Conservation (phyloP, 2,329 filamentous ascomycete genomes). For the Colletotrichum godetiae region DNA sequence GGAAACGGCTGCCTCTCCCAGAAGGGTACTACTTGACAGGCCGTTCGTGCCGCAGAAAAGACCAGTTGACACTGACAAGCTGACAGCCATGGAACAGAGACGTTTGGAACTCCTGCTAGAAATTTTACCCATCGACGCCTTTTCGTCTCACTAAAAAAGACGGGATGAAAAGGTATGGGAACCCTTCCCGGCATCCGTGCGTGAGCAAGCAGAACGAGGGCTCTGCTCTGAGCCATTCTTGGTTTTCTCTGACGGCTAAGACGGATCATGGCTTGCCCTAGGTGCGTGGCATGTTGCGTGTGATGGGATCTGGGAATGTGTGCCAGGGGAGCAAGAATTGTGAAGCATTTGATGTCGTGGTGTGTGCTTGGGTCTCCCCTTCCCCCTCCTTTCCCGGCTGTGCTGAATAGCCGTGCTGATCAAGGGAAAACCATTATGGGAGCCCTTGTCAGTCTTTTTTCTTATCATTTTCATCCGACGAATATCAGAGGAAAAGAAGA, state of each 20-base stretch:
- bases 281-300: not conserved
- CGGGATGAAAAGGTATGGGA: constrained; percentile 15
- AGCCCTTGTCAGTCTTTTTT: not conserved
- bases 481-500: not conserved
- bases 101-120: constrained; percentile 24
- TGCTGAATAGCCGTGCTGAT: constrained; percentile 29
- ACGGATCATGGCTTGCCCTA: not conserved
- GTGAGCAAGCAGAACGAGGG: not conserved
- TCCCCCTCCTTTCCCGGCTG: constrained; percentile 15
- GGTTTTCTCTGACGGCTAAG: not conserved
- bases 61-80: constrained; percentile 2
- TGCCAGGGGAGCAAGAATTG: not conserved
- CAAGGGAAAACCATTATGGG: not conserved
- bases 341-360: constrained; percentile 22
- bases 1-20: not conserved
- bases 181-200: not conserved
- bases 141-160: not conserved
- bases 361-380: not conserved
- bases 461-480: not conserved
- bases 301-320: not conserved
- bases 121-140: not conserved
- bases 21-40: not conserved
- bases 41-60: constrained; percentile 10
- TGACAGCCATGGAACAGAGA: not conserved
- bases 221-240: not conserved